These are phyloP conservation scores for Aspergillus candidus DNA, from an alignment of 2,329 filamentous ascomycete genomes.

Conservation along the genomic window DNA sequence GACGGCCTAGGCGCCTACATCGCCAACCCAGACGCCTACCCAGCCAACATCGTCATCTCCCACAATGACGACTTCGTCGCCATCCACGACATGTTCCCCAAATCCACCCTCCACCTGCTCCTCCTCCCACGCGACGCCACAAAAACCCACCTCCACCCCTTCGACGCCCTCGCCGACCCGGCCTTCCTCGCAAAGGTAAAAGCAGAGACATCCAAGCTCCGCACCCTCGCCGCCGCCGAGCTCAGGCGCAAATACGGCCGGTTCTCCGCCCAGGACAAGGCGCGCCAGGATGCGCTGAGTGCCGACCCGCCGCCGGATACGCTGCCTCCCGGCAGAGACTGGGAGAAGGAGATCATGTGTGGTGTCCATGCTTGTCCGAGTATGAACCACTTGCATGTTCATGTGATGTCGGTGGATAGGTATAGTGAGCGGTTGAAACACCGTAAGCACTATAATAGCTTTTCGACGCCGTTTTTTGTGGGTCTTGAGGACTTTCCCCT, in stretches of 20 bases:
- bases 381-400: constrained; percentile 89
- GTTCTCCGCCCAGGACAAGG: constrained; percentile 57
- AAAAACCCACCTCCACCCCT: constrained; percentile 63
- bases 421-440: constrained; percentile 66
- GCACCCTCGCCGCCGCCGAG: constrained; percentile 64
- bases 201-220: constrained; percentile 56
- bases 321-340: constrained; percentile 70
- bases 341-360: constrained; percentile 64
- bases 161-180: constrained; percentile 66
- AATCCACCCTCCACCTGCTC: constrained; percentile 76
- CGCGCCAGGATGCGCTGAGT: constrained; percentile 60
- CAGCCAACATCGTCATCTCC: constrained; percentile 56
- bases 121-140: constrained; percentile 68
- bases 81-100: constrained; percentile 80
- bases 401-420: constrained; percentile 78
- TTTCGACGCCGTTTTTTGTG: constrained; percentile 79
- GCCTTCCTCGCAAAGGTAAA: constrained; percentile 62
- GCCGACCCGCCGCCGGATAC: constrained; percentile 43
- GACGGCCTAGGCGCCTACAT: constrained; percentile 65
- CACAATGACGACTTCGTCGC: constrained; percentile 64
- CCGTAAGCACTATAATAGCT: constrained; percentile 87
- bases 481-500: constrained; percentile 74
- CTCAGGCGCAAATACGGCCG: constrained; percentile 63
- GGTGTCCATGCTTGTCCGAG: constrained; percentile 84
- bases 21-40: constrained; percentile 54